phyloP scores from a whole-genome alignment of 371 early-diverging fungal genomes.

The Syncephalastrum monosporum region DNA sequence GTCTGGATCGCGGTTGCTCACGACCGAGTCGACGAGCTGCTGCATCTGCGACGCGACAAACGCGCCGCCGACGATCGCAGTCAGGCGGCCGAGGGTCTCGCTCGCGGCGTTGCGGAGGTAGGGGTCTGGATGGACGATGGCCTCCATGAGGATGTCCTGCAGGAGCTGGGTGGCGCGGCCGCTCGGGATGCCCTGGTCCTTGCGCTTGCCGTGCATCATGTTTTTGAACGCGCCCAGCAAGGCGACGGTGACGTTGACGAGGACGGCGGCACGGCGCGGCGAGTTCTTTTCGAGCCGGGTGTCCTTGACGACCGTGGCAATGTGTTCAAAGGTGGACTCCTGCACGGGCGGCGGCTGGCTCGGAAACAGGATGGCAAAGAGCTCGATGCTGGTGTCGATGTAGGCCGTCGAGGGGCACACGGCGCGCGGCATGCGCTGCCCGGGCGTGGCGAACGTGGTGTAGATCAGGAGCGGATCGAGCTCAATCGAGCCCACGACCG shows the following conservation, averaged over 20 bases:
- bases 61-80: slow-evolving; percentile 70
- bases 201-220: slow-evolving; percentile 40
- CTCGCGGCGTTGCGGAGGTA: slow-evolving; percentile 76
- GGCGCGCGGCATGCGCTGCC: slow-evolving; percentile 28
- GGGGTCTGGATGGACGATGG: slow-evolving; percentile 70
- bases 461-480: slow-evolving; percentile 60
- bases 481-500: slow-evolving; percentile 60
- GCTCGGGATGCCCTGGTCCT: slow-evolving; percentile 31
- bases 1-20: slow-evolving; percentile 91
- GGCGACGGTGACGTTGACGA: slow-evolving; percentile 77
- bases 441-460: slow-evolving; percentile 35
- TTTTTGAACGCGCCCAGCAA: slow-evolving; percentile 69
- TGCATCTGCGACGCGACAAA: slow-evolving; percentile 83
- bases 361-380: slow-evolving; percentile 75
- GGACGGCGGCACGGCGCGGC: slow-evolving; percentile 73
- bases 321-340: slow-evolving; percentile 73
- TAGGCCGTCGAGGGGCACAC: slow-evolving; percentile 41
- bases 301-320: slow-evolving; percentile 66
- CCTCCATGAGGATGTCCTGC: slow-evolving; percentile 64
- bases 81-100: slow-evolving; percentile 82
- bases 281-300: slow-evolving; percentile 69
- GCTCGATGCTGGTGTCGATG: slow-evolving; percentile 50
- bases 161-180: slow-evolving; percentile 50
- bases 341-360: slow-evolving; percentile 67
- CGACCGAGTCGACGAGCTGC: slow-evolving; percentile 81